Percentiles rank a stretch among this genome's conserved stretches.
Conservation (phyloP, 768 basidiomycete genomes). For the Boletus vermiculosoides region DNA sequence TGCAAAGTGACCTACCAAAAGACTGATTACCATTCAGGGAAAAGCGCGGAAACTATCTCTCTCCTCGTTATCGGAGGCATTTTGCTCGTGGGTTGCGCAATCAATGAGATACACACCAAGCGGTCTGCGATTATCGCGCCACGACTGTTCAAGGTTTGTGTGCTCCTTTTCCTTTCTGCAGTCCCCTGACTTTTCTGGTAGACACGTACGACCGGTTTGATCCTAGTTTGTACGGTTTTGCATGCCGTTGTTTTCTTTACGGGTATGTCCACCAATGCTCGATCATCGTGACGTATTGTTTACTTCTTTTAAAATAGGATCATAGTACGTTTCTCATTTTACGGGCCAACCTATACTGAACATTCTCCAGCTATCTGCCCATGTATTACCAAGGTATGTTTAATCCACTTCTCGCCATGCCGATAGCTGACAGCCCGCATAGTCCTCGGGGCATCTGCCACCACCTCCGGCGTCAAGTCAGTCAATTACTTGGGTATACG, state of each 20-base stretch:
- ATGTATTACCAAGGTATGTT: constrained; percentile 38
- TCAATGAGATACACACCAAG: constrained; percentile 37
- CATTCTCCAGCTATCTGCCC: constrained; percentile 34
- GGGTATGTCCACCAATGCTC: constrained; percentile 18
- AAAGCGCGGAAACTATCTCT: constrained; percentile 33
- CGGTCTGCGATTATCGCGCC: constrained; percentile 40
- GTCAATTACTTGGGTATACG: neutral
- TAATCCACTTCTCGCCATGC: neutral
- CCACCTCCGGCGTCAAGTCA: constrained; percentile 32
- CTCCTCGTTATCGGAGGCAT: constrained; percentile 36
- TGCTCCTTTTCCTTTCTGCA: neutral
- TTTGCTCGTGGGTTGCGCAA: constrained; percentile 28
- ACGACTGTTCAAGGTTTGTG: constrained; percentile 35
- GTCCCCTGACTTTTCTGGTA: constrained; percentile 9
- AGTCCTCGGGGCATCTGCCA: constrained; percentile 39
- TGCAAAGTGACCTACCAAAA: neutral
- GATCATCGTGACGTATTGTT: neutral
- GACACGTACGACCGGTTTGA: constrained; percentile 39
- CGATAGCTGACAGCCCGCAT: neutral
- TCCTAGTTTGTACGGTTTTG: constrained; percentile 35
- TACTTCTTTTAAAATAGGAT: constrained; percentile 13
- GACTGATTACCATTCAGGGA: constrained; percentile 24
- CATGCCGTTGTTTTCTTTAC: constrained; percentile 35
- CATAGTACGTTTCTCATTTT: constrained; percentile 23
- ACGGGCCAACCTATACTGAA: constrained; percentile 2